Evolutionary conservation across 139 green algal species (phyloP).

Genomic region (Picochlorum sp.): DNA sequence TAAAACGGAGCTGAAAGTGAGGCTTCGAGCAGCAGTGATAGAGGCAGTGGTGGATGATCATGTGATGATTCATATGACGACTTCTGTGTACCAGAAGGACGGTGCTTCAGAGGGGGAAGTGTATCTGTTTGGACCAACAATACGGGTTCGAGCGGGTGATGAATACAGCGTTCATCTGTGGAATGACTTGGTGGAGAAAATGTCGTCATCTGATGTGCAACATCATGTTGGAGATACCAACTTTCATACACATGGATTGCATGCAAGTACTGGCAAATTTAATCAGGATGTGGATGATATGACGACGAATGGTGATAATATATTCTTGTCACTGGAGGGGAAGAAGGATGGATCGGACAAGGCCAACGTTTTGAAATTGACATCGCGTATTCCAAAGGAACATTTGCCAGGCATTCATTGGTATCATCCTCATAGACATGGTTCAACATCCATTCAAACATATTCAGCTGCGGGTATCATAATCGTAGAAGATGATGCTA

Average conservation of each 20-base stretch:
- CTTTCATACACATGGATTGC: not conserved
- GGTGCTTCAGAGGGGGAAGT: no score
- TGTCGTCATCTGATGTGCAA: no score
- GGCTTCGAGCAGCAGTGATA: no score
- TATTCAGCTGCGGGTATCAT: not conserved
- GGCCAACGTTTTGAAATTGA: not conserved
- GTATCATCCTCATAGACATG: slow-evolving; percentile 1
- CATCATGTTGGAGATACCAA: not conserved
- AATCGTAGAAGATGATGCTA: not conserved
- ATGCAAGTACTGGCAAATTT: not conserved
- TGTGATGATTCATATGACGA: no score
- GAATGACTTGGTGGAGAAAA: no score
- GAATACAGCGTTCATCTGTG: no score
- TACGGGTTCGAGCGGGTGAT: no score
- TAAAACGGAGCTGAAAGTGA: no score
- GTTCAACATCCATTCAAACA: not conserved
- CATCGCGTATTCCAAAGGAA: not conserved
- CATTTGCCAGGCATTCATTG: not conserved
- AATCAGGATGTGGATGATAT: not conserved
- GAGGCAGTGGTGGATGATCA: no score
- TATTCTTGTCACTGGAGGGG: not conserved
- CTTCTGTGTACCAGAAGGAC: no score
- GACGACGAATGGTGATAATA: not conserved
- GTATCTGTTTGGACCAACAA: no score
- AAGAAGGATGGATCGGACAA: not conserved